Conservation (phyloP, 1,284 basidiomycete species). For the Heterobasidion irregulare region DNA sequence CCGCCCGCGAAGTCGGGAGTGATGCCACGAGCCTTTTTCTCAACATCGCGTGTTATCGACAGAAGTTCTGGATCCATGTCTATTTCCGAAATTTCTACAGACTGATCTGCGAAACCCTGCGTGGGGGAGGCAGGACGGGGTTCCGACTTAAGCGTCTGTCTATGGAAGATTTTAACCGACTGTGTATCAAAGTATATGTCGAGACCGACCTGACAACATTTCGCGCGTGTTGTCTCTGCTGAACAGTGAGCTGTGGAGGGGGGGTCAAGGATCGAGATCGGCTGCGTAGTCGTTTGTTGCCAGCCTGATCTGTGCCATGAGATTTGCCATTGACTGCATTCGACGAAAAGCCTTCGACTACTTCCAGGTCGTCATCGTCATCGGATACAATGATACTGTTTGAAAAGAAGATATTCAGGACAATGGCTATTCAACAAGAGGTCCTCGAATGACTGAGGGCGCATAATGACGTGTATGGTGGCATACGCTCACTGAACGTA, state of each 20-base stretch:
- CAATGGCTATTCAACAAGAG: too few relatives aligned
- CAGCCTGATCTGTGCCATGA: slow-evolving; percentile 4
- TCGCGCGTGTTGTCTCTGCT: slow-evolving; percentile 43
- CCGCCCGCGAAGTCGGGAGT: slow-evolving; percentile 19
- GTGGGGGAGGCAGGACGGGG: slow-evolving; percentile 37
- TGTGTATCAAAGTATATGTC: not conserved
- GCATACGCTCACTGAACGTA: too few relatives aligned
- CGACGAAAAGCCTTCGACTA: slow-evolving; percentile 20
- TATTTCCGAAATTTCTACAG: slow-evolving; percentile 26
- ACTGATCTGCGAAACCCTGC: slow-evolving; percentile 31
- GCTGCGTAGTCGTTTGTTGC: slow-evolving; percentile 35
- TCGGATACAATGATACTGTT: slow-evolving; percentile 31
- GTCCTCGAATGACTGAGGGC: too few relatives aligned
- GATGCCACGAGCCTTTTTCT: slow-evolving; percentile 4
- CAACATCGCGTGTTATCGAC: slow-evolving; percentile 35
- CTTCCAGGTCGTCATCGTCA: slow-evolving; percentile 35
- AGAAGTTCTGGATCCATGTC: slow-evolving; percentile 55
- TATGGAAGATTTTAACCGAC: slow-evolving; percentile 15
- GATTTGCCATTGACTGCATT: slow-evolving; percentile 2
- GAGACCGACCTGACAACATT: slow-evolving; percentile 46
- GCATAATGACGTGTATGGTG: too few relatives aligned
- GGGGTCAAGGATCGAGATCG: slow-evolving; percentile 67
- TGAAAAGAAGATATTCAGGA: not conserved
- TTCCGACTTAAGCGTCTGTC: slow-evolving; percentile 34
- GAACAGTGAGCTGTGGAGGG: slow-evolving; percentile 47